Base-by-base conservation (phyloP, 2,329 filamentous ascomycete species). In the Gaeumannomyces sp. region DNA sequence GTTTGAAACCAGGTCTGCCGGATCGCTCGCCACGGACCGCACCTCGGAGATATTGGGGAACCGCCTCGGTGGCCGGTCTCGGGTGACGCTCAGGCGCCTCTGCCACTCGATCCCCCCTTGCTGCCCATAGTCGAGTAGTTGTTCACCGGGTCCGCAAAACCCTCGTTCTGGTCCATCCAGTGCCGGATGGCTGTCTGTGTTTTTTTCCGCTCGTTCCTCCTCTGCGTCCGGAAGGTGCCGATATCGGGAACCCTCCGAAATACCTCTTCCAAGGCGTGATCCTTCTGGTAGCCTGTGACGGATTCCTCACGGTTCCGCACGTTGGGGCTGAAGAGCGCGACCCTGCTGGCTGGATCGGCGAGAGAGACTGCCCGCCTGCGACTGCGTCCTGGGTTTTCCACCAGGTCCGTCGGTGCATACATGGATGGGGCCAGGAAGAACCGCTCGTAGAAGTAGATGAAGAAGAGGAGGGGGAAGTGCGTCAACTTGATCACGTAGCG, bases 401-500 rank as follows among this genome's bases (percentile, higher is more conserved):
- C 85, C 27, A 97, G 80, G 73, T 97, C 93, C 3, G 89, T 93
- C 0, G 91, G 90, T 66, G 94, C 92, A 69, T 93, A 93, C 66
- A 93, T 87, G 2, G 85, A 85, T 1, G 88, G 83, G 3, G 91
- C 88, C 33, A 98, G 80, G 71, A 95, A 85, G 53, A 90, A 82
- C 66, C 88, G 90, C 76, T 98, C 94, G 74, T 98, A 98, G 27
- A 90, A 70, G 72, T 91, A 98, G 65, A 98, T 96, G 65, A 85
- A 83, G 73, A 96, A 93, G 1, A 98, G 78, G 2, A 98, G 84
- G 0, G 94, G 93, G 67, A 95, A 89, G 75, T 98, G 94, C 0
- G 93, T 97, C 58, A 89, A 77, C 73, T 97, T 97, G 80, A 98
- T 97, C 66, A 96, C 86, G 0, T 86, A 89, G n/a, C 94, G 86